Base-by-base conservation (phyloP, 176 grass and related monocot genomes). In the Cymbopogon citratus region DNA sequence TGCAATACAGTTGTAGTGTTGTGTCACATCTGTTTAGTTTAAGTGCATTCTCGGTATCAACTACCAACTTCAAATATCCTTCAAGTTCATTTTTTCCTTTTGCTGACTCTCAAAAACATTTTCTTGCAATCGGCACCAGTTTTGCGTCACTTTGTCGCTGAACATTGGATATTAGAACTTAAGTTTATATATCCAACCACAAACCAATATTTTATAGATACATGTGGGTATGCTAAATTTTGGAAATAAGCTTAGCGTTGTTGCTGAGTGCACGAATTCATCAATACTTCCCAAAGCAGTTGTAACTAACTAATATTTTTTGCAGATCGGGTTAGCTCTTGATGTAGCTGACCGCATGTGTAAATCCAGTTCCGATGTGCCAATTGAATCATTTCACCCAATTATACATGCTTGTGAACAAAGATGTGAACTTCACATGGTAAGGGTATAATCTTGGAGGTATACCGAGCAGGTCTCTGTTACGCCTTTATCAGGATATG, bases 401-500 rank as follows among this genome's bases (percentile, higher is more conserved):
- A 91, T 98, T 81, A 87, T 98, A 83, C 77, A 95, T 45, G 74
- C 86, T 66, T 98, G 95, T 86, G 90, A 94, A 26, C 82, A 90
- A 84, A 74, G 34, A 83, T 92, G 48, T 34, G 92, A 98, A 74
- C 67, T 88, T 88, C 81, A 98, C 36, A 89, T 94, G 95, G 95
- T 98, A 95, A 89, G 79, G 78, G 34, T 35, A 76, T 71, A 63
- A 62, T 48, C 80, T 38, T 80, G 24, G 74, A 24, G 63, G 56
- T 77, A 31, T 60, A 80, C 40, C 64, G 35, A 65, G 33, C 63
- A 76, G 71, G 78, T 36, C 26, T 75, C 52, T 80, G 25, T 84
- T 73, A 25, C 79, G 4, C 74, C 81, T 27, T 65, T 73, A 63
- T 39, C 1, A 60, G 57, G 74, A 56, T 68, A 81, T 59, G 51